Evolutionary conservation across 768 basidiomycete species (phyloP), one percentile per base, ranked within the genome.

Genomic region (Tulasnella sp.): DNA sequence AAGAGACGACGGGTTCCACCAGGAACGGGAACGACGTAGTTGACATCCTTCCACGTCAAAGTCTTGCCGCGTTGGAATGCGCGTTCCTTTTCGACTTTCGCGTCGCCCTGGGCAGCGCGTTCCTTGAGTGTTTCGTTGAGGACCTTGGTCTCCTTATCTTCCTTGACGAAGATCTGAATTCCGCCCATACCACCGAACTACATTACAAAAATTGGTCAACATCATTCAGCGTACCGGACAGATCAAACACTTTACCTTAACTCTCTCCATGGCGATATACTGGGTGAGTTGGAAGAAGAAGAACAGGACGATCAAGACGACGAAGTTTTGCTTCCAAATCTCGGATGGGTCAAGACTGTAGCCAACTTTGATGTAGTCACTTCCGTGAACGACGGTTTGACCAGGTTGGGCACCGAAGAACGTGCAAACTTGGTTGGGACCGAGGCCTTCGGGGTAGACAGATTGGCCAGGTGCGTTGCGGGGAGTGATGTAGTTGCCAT

Each of bases 301-400:
- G 79, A 93, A 84, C 84, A 93, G 92, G 6, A 84, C 92, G 64
- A 93, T 34, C 36, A 93, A 81, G 37, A 96, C 90, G 19, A 91
- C 84, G 79, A 93, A 89, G 81, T 92, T 88, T 31, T 85, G 45
- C 34, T 86, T 84, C 77, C 80, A 79, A 72, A 79, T 78, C 8
- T 79, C 70, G 34, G 29, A 15, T 8, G 40, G 68, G 49, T 75
- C 37, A 80, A 84, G 85, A 37, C 80, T 74, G 80, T 82, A 85
- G 1, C 79, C 82, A 2, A 86, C 88, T 14, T 83, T 78, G 69
- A 96, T 83, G 82, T 97, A 97, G 83, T 64, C 89, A 87, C 78
- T 91, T 81, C 76, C 81, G 78, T 68, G 85, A 82, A 79, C 91
- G 88, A 76, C 34, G 58, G 75, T 67, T n/a, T 80, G 79, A 19